Conservation (phyloP, 176 grass and related monocot genomes). For the Eremochloa ophiuroides region DNA sequence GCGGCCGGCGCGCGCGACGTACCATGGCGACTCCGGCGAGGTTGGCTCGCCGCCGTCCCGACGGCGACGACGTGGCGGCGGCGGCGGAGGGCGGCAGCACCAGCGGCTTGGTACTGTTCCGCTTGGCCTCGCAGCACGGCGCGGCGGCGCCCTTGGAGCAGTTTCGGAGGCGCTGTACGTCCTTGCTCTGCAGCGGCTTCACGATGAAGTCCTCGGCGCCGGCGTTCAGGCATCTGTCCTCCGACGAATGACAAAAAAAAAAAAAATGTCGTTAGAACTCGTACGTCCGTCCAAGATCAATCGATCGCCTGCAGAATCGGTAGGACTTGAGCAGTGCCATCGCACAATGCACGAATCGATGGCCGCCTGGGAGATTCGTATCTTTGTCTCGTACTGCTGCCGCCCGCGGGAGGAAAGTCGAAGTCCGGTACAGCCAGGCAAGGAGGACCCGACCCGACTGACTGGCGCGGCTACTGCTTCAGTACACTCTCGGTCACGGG, state of each 20-base stretch:
- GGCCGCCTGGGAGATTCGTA: too few species aligned
- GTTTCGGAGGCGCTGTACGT: constrained; percentile 68
- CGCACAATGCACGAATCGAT: background rate
- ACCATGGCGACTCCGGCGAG: constrained; percentile 66
- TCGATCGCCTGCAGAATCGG: background rate
- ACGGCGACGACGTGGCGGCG: constrained; percentile 12
- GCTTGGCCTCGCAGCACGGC: constrained; percentile 26
- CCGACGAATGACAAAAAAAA: background rate
- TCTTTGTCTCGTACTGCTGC: background rate
- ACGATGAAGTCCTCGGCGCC: constrained; percentile 91
- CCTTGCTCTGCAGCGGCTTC: constrained; percentile 82
- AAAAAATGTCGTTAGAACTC: background rate
- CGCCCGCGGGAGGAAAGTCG: too few species aligned
- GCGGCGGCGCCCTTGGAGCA: constrained; percentile 26
- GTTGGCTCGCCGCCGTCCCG: constrained; percentile 34
- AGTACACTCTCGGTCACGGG: constrained; percentile 1
- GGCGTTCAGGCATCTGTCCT: constrained; percentile 47
- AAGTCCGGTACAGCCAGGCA: background rate
- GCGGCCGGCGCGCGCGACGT: too few species aligned
- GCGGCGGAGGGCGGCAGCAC: background rate
- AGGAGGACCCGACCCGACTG: too few species aligned
- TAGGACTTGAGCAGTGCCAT: background rate
- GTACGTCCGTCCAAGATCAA: background rate
- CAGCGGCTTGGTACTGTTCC: background rate
- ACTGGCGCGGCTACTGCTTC: background rate